Evolutionary conservation across 441 rosid species (phyloP).

Genomic region (Populus tomentosa): DNA sequence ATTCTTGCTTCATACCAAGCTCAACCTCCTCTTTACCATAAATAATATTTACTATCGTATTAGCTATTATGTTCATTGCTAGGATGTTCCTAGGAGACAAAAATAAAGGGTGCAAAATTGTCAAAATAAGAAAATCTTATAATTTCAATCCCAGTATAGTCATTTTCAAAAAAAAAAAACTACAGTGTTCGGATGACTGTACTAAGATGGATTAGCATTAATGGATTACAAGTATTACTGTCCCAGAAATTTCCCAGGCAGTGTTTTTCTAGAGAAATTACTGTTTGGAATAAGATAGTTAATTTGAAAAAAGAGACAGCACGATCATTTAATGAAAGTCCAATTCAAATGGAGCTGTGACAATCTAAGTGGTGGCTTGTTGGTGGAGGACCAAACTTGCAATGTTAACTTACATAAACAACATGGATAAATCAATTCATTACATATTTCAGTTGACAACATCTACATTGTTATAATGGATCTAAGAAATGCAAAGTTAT

Average conservation of each 20-base stretch:
- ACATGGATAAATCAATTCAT: neutral
- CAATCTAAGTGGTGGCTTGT: no score
- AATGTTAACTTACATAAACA: neutral
- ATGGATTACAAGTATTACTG: neutral
- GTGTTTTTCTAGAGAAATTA: neutral
- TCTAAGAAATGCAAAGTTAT: neutral
- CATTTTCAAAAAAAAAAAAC: neutral
- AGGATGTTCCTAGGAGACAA: neutral
- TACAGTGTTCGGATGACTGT: no score
- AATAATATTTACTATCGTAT: neutral
- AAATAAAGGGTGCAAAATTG: neutral
- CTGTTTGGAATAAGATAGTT: neutral
- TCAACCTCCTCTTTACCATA: neutral
- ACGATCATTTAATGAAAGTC: neutral
- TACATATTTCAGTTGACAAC: neutral
- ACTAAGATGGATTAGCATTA: no score
- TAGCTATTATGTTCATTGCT: neutral
- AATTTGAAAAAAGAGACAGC: neutral
- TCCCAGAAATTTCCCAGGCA: neutral
- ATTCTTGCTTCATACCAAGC: neutral
- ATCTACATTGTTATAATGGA: neutral
- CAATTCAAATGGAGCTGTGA: neutral
- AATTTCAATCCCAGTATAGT: neutral
- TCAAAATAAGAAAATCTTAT: neutral
- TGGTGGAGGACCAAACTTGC: no score